These are phyloP conservation scores for Chara braunii DNA, from an alignment of 139 green algal genomes.

Conservation along the genomic window DNA sequence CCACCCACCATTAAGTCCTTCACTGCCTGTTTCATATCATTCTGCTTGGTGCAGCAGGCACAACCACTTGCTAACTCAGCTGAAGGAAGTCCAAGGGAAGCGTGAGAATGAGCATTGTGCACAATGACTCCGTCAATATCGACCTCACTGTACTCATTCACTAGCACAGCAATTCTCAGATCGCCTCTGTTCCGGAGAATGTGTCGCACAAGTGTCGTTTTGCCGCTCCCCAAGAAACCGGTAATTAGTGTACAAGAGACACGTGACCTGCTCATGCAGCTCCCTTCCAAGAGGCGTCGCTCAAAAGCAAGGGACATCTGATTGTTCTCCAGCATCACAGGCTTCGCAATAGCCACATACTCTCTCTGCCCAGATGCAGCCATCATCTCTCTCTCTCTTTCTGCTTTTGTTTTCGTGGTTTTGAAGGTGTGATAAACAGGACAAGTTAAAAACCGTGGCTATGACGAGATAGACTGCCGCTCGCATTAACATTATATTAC, in stretches of 20 bases:
- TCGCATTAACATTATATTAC: no score
- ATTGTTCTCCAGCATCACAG: no score
- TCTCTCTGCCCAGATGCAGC: no score
- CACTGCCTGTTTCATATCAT: constrained; percentile 10
- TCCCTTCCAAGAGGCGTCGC: constrained; percentile 4
- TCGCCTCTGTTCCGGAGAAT: constrained; percentile 58
- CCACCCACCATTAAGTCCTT: neutral
- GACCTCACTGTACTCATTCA: constrained; percentile 85
- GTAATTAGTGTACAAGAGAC: constrained; percentile 79
- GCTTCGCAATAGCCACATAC: no score
- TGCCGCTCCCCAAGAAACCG: constrained; percentile 77
- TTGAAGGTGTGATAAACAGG: no score
- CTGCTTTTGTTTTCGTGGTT: no score
- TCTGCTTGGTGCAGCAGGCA: constrained; percentile 12
- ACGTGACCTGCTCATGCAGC: neutral
- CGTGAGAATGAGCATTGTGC: constrained; percentile 33
- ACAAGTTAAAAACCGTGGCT: no score
- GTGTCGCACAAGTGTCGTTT: constrained; percentile 85
- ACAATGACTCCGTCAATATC: constrained; percentile 75
- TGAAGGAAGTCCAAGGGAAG: constrained; percentile 16
- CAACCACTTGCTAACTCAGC: constrained; percentile 22
- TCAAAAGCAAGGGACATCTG: constrained; percentile 26
- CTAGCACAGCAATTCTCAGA: constrained; percentile 46
- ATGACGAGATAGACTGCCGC: no score
- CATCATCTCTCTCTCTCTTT: no score